These are phyloP conservation scores for Ustilago cynodontis DNA, from an alignment of 1,284 basidiomycete species.

Conservation along the genomic window DNA sequence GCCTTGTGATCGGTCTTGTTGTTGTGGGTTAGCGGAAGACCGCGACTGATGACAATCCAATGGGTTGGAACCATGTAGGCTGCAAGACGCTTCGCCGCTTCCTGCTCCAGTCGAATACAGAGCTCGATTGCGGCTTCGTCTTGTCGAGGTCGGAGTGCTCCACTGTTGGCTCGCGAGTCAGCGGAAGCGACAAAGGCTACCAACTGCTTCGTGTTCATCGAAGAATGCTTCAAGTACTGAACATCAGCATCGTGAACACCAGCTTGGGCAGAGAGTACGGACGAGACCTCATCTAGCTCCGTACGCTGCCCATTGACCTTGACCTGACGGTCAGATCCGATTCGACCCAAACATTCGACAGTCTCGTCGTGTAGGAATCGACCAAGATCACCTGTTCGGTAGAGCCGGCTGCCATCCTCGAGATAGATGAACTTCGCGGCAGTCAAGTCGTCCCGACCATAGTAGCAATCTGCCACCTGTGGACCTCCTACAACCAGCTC, in stretches of 20 bases:
- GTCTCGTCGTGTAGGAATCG: conserved; percentile 61
- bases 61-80: conserved; percentile 66
- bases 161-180: conserved; percentile 1
- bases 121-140: conserved; percentile 46
- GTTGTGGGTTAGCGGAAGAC: conserved; percentile 65
- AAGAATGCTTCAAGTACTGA: conserved; percentile 63
- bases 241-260: conserved; percentile 57
- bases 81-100: conserved; percentile 52
- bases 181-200: conserved; percentile 57
- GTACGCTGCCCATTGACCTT: conserved; percentile 69
- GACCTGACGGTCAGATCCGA: conserved; percentile 63
- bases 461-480: conserved; percentile 67
- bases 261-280: conserved; percentile 45
- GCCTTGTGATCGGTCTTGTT: conserved; percentile 65
- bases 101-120: conserved; percentile 37
- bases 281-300: conserved; percentile 66
- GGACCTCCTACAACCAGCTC: conserved; percentile 67
- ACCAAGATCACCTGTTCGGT: conserved; percentile 67
- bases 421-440: conserved; percentile 57
- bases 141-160: conserved; percentile 20
- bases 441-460: conserved; percentile 60
- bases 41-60: conserved; percentile 44
- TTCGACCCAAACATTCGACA: conserved; percentile 65
- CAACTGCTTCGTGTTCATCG: conserved; percentile 58
- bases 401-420: conserved; percentile 58